Evolutionary conservation across 495 filamentous ascomycete species (phyloP).

Genomic region (Penicillium waksmanii): DNA sequence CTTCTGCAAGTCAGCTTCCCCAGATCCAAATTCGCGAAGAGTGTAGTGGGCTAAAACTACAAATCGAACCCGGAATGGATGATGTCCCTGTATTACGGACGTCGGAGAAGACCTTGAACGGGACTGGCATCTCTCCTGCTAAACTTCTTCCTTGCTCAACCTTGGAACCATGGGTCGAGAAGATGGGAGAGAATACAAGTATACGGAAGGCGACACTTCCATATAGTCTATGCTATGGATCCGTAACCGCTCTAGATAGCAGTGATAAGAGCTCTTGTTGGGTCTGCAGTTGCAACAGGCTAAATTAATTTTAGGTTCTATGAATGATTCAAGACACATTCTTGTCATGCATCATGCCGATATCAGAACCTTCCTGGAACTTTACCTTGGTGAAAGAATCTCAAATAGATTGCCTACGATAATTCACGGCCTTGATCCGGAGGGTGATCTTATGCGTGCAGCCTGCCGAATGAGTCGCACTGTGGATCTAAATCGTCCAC

Average conservation of each 20-base stretch:
- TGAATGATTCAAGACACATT: constrained; percentile 38
- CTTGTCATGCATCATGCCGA: constrained; percentile 40
- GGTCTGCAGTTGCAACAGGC: no score
- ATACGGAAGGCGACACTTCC: constrained; percentile 33
- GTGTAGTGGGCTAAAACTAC: constrained; percentile 34
- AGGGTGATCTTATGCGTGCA: constrained; percentile 34
- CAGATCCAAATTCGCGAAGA: constrained; percentile 27
- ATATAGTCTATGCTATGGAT: constrained; percentile 43
- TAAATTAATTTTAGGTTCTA: constrained; percentile 24
- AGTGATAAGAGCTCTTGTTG: no score
- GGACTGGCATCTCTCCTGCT: constrained; percentile 39
- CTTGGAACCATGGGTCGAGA: constrained; percentile 35
- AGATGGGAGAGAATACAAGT: constrained; percentile 34
- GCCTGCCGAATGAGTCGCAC: constrained; percentile 38
- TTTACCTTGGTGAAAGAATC: constrained; percentile 37
- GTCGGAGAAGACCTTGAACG: constrained; percentile 31
- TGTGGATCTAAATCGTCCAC: constrained; percentile 36
- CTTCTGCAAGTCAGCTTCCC: constrained; percentile 31
- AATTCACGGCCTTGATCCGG: constrained; percentile 34
- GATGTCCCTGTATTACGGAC: constrained; percentile 26
- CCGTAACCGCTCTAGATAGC: constrained; percentile 39
- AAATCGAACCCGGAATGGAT: constrained; percentile 23
- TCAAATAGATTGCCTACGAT: constrained; percentile 35
- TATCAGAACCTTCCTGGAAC: constrained; percentile 37
- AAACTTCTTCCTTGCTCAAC: constrained; percentile 36